Evolutionary conservation across 1,139 yeast species (phyloP), one percentile per base, ranked within the genome.

Genomic region (Pichia sp.): DNA sequence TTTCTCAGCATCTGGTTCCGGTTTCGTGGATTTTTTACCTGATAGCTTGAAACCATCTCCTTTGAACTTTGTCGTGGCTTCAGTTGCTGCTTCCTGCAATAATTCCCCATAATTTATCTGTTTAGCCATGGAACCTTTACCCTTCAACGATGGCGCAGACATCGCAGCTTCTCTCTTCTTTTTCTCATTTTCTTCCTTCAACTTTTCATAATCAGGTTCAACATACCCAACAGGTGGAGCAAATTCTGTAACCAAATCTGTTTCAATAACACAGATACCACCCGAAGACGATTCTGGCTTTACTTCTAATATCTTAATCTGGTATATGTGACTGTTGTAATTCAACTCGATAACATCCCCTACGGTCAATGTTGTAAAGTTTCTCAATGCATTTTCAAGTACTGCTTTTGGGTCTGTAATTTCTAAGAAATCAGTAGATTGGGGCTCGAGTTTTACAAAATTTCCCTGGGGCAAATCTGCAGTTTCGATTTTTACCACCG

Each of bases 151-250:
- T 1, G 72, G 70, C 10, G 65, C 65, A 16, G 61, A 47, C 46
- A 64, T 47, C 8, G 69, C 67, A 40, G 62, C 60, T 29, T 63
- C 63, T 45, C 61, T 61, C 40, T 63, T 63, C 51, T 57, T 51
- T 45, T 59, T 64, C 19, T 56, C 67, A 16, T 62, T 60, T 40
- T 67, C 69, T 49, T 64, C 67, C 45, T 64, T 64, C 50, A 65
- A 36, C 26, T 62, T 61, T 49, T 66, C 61, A 57, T 68, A 68
- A 54, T 68, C 71, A 4, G 72, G 72, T 67, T 93, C 99, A 32
- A 89, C 97, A 66, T 95, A 95, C 0, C 99, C 99, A 5, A 93
- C 97, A 0, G 99, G 99, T 4, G 99, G 96, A 2, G 98, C 99
- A 74, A 95, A 95, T 67, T 95, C 99, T 0, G 97, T 96, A 59